phyloP scores from a whole-genome alignment of 1,284 basidiomycete species.

The Violaceomyces palustris region DNA sequence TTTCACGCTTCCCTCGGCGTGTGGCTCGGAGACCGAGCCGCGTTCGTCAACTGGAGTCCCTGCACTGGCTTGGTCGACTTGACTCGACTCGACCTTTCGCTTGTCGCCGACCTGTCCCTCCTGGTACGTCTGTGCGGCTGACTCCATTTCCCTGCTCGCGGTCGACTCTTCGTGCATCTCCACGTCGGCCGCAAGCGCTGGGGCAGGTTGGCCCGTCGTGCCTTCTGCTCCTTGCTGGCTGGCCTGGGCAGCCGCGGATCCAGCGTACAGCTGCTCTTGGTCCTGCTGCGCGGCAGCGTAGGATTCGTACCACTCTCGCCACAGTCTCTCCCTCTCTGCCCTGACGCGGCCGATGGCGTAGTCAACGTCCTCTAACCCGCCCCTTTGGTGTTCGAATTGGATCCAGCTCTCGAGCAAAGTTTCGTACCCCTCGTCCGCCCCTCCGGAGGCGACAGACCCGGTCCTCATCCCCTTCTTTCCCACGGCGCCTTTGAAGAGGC shows the following conservation, averaged over 20 bases:
- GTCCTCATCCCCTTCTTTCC: slow-evolving; percentile 12
- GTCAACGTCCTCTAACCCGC: slow-evolving; percentile 67
- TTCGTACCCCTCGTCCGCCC: slow-evolving; percentile 51
- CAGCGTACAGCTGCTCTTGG: slow-evolving; percentile 64
- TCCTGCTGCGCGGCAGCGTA: slow-evolving; percentile 11
- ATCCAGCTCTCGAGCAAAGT: slow-evolving; percentile 82
- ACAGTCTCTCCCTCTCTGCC: slow-evolving; percentile 60
- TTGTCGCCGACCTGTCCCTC: no score
- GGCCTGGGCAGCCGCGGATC: no score
- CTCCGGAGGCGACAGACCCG: slow-evolving; percentile 1
- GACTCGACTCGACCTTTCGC: no score
- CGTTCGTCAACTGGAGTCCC: neutral
- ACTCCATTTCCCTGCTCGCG: no score
- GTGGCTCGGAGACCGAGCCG: neutral
- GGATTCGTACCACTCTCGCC: slow-evolving; percentile 34
- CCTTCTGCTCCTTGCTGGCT: neutral
- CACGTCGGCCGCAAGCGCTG: slow-evolving; percentile 55
- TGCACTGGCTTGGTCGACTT: slow-evolving; percentile 55
- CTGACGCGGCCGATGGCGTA: slow-evolving; percentile 56
- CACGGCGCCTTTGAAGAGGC: slow-evolving; percentile 27
- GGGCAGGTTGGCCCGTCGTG: slow-evolving; percentile 52
- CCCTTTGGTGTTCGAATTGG: slow-evolving; percentile 77
- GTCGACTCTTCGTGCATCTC: no score
- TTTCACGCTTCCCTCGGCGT: slow-evolving; percentile 12
- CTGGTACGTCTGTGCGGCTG: no score